These are phyloP conservation scores for Lipomyces spencermartinsiae DNA, from an alignment of 805 yeast species.

Conservation along the genomic window DNA sequence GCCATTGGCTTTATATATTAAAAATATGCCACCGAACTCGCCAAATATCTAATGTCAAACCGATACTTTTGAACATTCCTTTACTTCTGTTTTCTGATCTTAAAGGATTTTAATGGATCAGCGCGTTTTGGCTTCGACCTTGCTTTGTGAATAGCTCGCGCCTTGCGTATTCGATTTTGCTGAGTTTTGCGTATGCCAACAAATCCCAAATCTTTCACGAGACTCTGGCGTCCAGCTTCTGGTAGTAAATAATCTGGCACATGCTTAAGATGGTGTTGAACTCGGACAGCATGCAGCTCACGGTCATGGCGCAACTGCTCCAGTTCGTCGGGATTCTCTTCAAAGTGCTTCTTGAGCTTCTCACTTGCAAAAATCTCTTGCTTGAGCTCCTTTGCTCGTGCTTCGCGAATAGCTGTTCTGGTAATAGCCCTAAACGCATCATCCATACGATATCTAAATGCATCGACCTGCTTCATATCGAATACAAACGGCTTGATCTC, in stretches of 20 bases:
- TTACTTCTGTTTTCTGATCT: conserved; percentile 30
- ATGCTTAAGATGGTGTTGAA: conserved; percentile 84
- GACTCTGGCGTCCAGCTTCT: conserved; percentile 48
- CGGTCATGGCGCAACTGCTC: conserved; percentile 89
- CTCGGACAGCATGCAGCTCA: conserved; percentile 80
- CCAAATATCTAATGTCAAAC: background rate
- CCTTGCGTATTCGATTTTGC: conserved; percentile 41
- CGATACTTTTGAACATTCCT: background rate
- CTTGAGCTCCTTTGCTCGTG: conserved; percentile 86
- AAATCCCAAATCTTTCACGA: conserved; percentile 37
- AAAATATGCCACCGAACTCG: background rate
- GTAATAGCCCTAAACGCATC: conserved; percentile 98
- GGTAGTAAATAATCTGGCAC: conserved; percentile 93
- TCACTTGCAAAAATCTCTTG: conserved; percentile 87
- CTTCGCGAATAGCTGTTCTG: conserved; percentile 86
- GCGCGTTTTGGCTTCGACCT: conserved; percentile 44
- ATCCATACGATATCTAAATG: conserved; percentile 94
- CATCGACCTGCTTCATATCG: conserved; percentile 90
- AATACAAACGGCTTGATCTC: conserved; percentile 82
- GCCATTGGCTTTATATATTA: background rate
- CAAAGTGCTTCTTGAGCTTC: conserved; percentile 90
- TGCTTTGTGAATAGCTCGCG: conserved; percentile 34
- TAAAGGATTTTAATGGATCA: conserved; percentile 68
- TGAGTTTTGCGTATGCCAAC: conserved; percentile 40
- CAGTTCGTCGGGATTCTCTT: conserved; percentile 95